Evolutionary conservation across 2,329 filamentous ascomycete genomes (phyloP).

Genomic region (Beauveria sp.): DNA sequence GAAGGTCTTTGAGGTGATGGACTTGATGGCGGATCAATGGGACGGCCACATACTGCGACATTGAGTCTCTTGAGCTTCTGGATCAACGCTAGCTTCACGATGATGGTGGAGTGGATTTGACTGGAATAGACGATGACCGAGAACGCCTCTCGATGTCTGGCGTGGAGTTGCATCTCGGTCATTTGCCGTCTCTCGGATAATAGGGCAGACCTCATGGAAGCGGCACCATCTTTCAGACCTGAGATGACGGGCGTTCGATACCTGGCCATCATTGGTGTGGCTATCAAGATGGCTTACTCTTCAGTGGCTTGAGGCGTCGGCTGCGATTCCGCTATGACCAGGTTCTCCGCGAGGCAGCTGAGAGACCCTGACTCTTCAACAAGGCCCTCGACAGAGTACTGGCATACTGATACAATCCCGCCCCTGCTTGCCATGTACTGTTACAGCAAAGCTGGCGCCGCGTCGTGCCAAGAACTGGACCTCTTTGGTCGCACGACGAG

Average conservation of each 20-base stretch:
- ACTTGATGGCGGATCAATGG: not conserved
- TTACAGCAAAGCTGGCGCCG: not conserved
- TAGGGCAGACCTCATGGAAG: not conserved
- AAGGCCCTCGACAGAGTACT: not conserved
- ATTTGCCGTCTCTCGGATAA: not conserved
- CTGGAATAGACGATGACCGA: not conserved
- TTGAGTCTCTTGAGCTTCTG: not conserved
- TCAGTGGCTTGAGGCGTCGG: not conserved
- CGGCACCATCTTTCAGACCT: not conserved
- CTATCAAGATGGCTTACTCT: not conserved
- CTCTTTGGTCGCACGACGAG: not conserved
- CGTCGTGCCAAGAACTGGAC: not conserved
- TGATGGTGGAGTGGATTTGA: not conserved
- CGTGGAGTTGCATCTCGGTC: not conserved
- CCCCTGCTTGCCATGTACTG: not conserved
- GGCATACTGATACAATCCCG: too few species aligned
- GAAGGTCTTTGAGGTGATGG: not conserved
- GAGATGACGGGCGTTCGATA: not conserved
- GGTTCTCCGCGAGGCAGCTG: not conserved
- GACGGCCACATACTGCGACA: not conserved
- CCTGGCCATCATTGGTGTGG: not conserved
- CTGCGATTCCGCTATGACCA: not conserved
- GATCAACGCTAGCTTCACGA: not conserved
- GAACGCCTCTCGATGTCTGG: not conserved
- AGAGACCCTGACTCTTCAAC: not conserved